These are phyloP conservation scores for Penicillium hesseltinei DNA, from an alignment of 2,329 filamentous ascomycete genomes.

Conservation along the genomic window DNA sequence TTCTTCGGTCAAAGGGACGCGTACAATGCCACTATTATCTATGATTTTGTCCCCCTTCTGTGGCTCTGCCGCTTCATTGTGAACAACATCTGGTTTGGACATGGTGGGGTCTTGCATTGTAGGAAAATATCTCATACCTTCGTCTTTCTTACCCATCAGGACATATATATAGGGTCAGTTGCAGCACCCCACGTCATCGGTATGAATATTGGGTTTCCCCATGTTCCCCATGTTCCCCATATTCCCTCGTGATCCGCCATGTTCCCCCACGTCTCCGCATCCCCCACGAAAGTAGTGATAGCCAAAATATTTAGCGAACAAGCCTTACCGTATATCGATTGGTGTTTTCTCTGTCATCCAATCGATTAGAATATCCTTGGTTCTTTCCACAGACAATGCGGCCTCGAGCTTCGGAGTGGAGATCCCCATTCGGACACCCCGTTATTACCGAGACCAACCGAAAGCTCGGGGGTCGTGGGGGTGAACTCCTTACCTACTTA, in stretches of 20 bases:
- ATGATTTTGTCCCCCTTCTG: slow-evolving; percentile 13
- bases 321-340: background rate
- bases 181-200: background rate
- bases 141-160: background rate
- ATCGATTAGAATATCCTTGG: background rate
- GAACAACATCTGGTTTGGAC: slow-evolving; percentile 18
- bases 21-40: slow-evolving; percentile 18
- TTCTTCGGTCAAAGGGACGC: slow-evolving; percentile 32
- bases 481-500: background rate
- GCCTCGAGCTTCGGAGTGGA: background rate
- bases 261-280: slow-evolving; percentile 9
- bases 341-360: background rate
- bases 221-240: background rate
- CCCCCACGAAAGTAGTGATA: background rate
- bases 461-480: slow-evolving; percentile 5
- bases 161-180: background rate
- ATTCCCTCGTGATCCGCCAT: background rate
- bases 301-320: background rate
- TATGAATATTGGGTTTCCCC: background rate
- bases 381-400: background rate
- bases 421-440: background rate
- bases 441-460: slow-evolving; percentile 4
- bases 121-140: slow-evolving; percentile 1
- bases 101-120: slow-evolving; percentile 8
- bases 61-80: slow-evolving; percentile 20